Evolutionary conservation across 176 grass and related monocot species (phyloP), one percentile per base, ranked within the genome.

Genomic region (Chrysopogon serrulatus): DNA sequence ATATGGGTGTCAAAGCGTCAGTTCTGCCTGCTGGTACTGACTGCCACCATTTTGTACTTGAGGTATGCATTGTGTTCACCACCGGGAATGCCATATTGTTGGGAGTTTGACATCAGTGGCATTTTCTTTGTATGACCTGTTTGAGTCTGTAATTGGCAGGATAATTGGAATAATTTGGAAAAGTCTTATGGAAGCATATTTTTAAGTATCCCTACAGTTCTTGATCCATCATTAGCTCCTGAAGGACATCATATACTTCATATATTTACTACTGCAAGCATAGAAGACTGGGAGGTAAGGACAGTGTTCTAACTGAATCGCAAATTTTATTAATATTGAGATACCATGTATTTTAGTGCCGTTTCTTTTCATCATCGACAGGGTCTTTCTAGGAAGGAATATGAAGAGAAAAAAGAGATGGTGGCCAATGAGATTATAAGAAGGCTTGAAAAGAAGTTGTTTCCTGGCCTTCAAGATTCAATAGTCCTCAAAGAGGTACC

Each of bases 201-300:
- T 93, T 76, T 98, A 85, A 98, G 95, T 87, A 93, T 98, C 15
- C 95, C 95, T 62, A 98, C 95, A 73, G 89, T 98, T 91, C 95
- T 98, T 77, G 88, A 98, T 82, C 90, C 90, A 82, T 90, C 95
- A 34, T 85, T 98, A 85, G 92, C 95, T 74, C 90, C 90, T 4
- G 89, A 98, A 84, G 92, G 92, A 73, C 92, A 95, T 82, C 95
- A 98, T 81, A 93, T 98, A 89, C 87, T 98, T 88, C 95, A 95
- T 83, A 91, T 98, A 84, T 98, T 98, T 84, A 93, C 92, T 14
- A 95, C 95, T 31, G 92, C 95, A 76, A 80, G 87, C 69, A 95
- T 98, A 81, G 92, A 98, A 69, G 95, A 93, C 83, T 98, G 95
- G 95, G 87, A 95, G 91, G 95, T 97, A 47, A 86, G 43, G 16